A percentile compares a stretch with the other conserved stretches of the same genome.
Evolutionary conservation across 805 yeast genomes (phyloP).

Genomic region (Hanseniaspora occidentalis): DNA sequence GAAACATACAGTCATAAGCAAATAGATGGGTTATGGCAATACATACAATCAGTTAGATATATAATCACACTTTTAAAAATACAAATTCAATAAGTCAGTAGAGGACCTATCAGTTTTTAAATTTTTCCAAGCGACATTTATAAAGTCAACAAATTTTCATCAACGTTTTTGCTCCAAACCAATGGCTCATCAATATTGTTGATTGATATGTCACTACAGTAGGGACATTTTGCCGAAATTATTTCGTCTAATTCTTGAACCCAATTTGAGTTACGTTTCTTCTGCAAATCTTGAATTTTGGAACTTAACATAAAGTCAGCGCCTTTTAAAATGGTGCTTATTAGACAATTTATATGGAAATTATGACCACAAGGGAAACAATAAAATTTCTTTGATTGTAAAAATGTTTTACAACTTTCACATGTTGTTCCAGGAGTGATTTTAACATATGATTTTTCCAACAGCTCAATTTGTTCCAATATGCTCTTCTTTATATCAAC

Average conservation of each 20-base stretch:
- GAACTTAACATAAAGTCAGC: constrained; percentile 58
- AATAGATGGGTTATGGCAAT: too few species aligned
- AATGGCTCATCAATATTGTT: constrained; percentile 57
- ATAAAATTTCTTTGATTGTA: constrained; percentile 61
- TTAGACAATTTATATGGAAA: constrained; percentile 82
- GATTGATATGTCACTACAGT: constrained; percentile 67
- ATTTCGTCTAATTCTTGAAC: constrained; percentile 38
- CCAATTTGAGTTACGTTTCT: constrained; percentile 18
- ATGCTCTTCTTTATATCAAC: constrained; percentile 48
- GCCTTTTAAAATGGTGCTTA: constrained; percentile 43
- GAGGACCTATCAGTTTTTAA: too few species aligned
- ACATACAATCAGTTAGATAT: too few species aligned
- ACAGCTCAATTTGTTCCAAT: constrained; percentile 41
- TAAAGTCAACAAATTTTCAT: neutral
- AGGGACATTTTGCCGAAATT: constrained; percentile 51
- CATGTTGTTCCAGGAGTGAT: constrained; percentile 75
- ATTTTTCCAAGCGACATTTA: too few species aligned
- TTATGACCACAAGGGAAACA: constrained; percentile 86
- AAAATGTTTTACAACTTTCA: constrained; percentile 36
- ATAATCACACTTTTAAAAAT: too few species aligned
- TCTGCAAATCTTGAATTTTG: constrained; percentile 39
- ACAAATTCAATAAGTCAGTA: too few species aligned
- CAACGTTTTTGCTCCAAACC: constrained; percentile 1
- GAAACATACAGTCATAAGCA: too few species aligned
- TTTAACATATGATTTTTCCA: constrained; percentile 44